Base-by-base conservation (phyloP, 352 stramenopile genomes). In the Globisporangium alternatum region DNA sequence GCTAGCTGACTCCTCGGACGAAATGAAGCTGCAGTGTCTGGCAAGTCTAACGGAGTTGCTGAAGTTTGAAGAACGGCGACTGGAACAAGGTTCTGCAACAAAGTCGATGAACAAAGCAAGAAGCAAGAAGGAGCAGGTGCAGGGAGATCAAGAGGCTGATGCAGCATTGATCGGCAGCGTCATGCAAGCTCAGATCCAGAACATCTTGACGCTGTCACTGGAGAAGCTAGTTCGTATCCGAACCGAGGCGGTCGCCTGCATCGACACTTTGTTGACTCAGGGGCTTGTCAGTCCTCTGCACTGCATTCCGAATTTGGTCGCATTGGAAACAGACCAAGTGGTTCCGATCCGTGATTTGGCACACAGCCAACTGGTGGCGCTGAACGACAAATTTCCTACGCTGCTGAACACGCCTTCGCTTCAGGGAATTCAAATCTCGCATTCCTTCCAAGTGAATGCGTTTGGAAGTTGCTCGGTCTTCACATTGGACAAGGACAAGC, bases 81-180 rank as follows among this genome's bases (percentile, higher is more conserved):
- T 93, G 22, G 83, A 88, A 65, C 81, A 83, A 22, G 79, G 78
- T 3, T 25, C 70, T 5, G 71, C 76, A 0, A 65, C 70, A 37
- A 71, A 72, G 33, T 78, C 68, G 35, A 80, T 80, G 65, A 70
- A 78, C 52, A 67, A 65, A n/a, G 74, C 76, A 54, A 91, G 83
- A 56, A 88, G 72, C 39, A 93, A 89, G 59, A 75, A 86, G 43
- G 68, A 88, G 8, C 84, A 94, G 68, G 80, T 96, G 25, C 80
- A 89, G 68, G 86, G 88, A n/a, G 88, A 96, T 47, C 88, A 95
- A 66, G 85, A 95, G 76, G 84, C 81, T 15, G 86, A 94, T 35
- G 84, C 84, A 21, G 88, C 84, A 7, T 74, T 95, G n/a, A 94
- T 96, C 45, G 88, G 86, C 31, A 86, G 86, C 33, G 78, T 96